Evolutionary conservation across 2,329 filamentous ascomycete species (phyloP).

Genomic region (Xylogone sp.): DNA sequence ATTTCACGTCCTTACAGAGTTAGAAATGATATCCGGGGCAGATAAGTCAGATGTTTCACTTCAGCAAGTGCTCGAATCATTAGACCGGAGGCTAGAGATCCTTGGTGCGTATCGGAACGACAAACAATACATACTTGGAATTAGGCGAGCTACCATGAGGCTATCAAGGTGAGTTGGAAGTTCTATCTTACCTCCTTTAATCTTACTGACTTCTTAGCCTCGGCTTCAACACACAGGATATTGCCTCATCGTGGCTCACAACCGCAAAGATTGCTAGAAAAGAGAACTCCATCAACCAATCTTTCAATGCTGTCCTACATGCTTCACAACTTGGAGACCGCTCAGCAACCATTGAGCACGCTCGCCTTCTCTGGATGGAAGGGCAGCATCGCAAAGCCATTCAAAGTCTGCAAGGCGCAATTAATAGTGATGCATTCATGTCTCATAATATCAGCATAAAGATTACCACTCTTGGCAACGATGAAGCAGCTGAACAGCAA

Average conservation of each 20-base stretch:
- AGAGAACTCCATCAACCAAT: slow-evolving; percentile 76
- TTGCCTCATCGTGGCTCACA: slow-evolving; percentile 80
- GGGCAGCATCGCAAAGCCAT: slow-evolving; percentile 94
- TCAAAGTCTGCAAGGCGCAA: slow-evolving; percentile 81
- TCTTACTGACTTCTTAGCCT: slow-evolving; percentile 30
- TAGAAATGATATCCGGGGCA: slow-evolving; percentile 68
- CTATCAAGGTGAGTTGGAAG: slow-evolving; percentile 55
- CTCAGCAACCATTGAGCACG: slow-evolving; percentile 90
- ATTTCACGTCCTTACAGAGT: slow-evolving; percentile 81
- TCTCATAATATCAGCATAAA: slow-evolving; percentile 24
- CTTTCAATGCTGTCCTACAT: slow-evolving; percentile 90
- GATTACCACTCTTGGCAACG: slow-evolving; percentile 14
- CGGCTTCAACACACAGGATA: slow-evolving; percentile 65
- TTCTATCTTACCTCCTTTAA: not conserved
- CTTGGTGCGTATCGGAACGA: slow-evolving; percentile 86
- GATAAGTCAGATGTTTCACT: slow-evolving; percentile 31
- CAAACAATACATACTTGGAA: slow-evolving; percentile 87
- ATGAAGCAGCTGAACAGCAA: slow-evolving; percentile 30
- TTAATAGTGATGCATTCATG: slow-evolving; percentile 74
- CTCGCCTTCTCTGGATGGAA: slow-evolving; percentile 88
- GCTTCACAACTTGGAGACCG: slow-evolving; percentile 81
- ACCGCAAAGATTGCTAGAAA: slow-evolving; percentile 86
- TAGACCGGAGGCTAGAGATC: slow-evolving; percentile 79
- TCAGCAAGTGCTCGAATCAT: slow-evolving; percentile 44
- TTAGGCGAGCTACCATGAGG: slow-evolving; percentile 85